These are phyloP conservation scores for Claviceps maximensis DNA, from an alignment of 2,329 filamentous ascomycete genomes.

Conservation along the genomic window DNA sequence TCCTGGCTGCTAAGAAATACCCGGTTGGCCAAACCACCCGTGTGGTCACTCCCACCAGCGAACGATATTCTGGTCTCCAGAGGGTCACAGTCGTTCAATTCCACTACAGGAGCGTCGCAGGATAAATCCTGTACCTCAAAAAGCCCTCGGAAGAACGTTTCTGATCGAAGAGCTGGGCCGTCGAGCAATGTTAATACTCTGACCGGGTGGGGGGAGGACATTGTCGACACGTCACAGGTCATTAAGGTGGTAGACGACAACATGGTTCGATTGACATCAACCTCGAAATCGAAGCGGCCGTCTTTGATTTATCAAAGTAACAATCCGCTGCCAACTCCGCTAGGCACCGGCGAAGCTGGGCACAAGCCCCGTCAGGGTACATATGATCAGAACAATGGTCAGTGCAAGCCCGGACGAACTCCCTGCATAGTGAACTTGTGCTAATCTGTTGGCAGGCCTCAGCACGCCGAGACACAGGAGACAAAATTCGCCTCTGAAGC, in stretches of 20 bases:
- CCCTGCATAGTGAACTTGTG: background rate
- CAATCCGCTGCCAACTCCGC: conserved; percentile 29
- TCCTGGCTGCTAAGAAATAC: conserved; percentile 42
- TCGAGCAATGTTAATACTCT: conserved; percentile 11
- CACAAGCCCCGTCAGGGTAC: conserved; percentile 9
- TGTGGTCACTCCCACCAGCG: conserved; percentile 23
- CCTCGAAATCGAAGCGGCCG: conserved; percentile 30
- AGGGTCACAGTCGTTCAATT: conserved; percentile 15
- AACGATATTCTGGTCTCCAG: conserved; percentile 14
- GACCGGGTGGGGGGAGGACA: conserved; percentile 11
- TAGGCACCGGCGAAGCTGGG: conserved; percentile 11
- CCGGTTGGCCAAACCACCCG: conserved; percentile 26
- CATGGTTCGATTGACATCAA: conserved; percentile 34
- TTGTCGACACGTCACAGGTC: conserved; percentile 15
- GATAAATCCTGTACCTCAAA: background rate
- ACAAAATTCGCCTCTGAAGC: conserved; percentile 16
- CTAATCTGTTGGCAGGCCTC: background rate
- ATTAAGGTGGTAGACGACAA: conserved; percentile 16
- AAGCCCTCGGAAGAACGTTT: background rate
- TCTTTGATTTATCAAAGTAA: conserved; percentile 28
- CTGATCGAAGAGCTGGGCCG: background rate
- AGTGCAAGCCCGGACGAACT: background rate
- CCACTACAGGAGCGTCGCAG: background rate
- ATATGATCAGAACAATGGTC: conserved; percentile 6
- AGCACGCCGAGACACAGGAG: conserved; percentile 11